Evolutionary conservation across 2,329 filamentous ascomycete genomes (phyloP).

Genomic region (Exophiala aquamarina): DNA sequence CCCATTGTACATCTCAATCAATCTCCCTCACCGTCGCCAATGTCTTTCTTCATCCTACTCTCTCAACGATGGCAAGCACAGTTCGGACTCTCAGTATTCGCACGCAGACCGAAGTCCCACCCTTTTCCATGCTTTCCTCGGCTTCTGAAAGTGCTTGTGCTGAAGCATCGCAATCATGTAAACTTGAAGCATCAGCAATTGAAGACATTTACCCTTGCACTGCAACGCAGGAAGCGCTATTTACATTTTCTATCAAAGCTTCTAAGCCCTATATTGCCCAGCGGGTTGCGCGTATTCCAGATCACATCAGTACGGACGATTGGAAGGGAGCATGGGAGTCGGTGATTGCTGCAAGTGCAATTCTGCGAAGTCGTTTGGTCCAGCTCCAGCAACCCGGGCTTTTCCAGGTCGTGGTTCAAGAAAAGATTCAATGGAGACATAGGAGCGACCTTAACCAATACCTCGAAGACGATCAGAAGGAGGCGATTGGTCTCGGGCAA

Average conservation of each 20-base stretch:
- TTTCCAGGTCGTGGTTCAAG: slow-evolving; percentile 41
- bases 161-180: slow-evolving; percentile 40
- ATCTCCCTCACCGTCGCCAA: slow-evolving; percentile 28
- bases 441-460: slow-evolving; percentile 31
- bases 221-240: slow-evolving; percentile 44
- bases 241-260: slow-evolving; percentile 50
- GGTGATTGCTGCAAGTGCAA: slow-evolving; percentile 45
- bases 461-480: slow-evolving; percentile 27
- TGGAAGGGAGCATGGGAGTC: slow-evolving; percentile 51
- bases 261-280: slow-evolving; percentile 51
- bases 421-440: slow-evolving; percentile 37
- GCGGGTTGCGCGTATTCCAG: slow-evolving; percentile 42
- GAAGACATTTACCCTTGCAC: slow-evolving; percentile 46
- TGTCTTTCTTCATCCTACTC: slow-evolving; percentile 38
- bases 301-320: slow-evolving; percentile 38
- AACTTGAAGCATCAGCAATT: slow-evolving; percentile 32
- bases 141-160: slow-evolving; percentile 33
- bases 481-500: slow-evolving; percentile 38
- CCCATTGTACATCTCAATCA: slow-evolving; percentile 22
- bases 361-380: slow-evolving; percentile 50
- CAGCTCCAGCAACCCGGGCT: slow-evolving; percentile 39
- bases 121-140: slow-evolving; percentile 33
- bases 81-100: slow-evolving; percentile 32
- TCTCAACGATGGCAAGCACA: slow-evolving; percentile 46
- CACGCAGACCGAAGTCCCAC: slow-evolving; percentile 15